Percentiles rank a stretch among this genome's conserved stretches.
phyloP scores from a whole-genome alignment of 176 grass and related monocot species.

The Cenchrus purpureus region DNA sequence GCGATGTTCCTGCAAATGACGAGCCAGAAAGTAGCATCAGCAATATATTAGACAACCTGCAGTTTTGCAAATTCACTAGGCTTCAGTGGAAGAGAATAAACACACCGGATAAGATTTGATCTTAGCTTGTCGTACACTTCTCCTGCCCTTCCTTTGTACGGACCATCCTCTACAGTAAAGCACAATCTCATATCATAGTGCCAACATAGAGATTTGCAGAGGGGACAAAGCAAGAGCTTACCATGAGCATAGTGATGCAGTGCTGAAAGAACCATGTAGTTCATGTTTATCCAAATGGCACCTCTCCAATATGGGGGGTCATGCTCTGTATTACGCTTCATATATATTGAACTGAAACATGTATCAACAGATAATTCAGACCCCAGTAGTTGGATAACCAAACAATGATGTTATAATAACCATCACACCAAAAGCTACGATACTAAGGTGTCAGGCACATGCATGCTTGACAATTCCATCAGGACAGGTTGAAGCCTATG shows the following conservation, averaged over 20 bases:
- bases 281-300: constrained; percentile 99
- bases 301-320: constrained; percentile 97
- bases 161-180: constrained; percentile 69
- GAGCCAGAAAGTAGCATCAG: constrained; percentile 19
- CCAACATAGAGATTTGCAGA: neutral
- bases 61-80: constrained; percentile 7
- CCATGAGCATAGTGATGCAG: constrained; percentile 82
- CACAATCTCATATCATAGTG: neutral
- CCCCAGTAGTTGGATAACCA: neutral
- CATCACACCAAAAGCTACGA: neutral
- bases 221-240: constrained; percentile 33
- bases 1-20: constrained; percentile 66
- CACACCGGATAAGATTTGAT: constrained; percentile 90
- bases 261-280: constrained; percentile 95
- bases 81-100: neutral
- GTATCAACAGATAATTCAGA: constrained; percentile 32
- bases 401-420: neutral
- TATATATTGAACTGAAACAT: constrained; percentile 82
- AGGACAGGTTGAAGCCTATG: neutral
- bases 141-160: constrained; percentile 60
- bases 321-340: constrained; percentile 94
- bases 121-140: constrained; percentile 73
- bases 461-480: neutral
- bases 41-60: constrained; percentile 11
- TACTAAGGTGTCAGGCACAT: neutral